Percentiles rank a stretch among this genome's conserved stretches.
phyloP scores from a whole-genome alignment of 2,329 filamentous ascomycete genomes.

The Colletotrichum australisinense region DNA sequence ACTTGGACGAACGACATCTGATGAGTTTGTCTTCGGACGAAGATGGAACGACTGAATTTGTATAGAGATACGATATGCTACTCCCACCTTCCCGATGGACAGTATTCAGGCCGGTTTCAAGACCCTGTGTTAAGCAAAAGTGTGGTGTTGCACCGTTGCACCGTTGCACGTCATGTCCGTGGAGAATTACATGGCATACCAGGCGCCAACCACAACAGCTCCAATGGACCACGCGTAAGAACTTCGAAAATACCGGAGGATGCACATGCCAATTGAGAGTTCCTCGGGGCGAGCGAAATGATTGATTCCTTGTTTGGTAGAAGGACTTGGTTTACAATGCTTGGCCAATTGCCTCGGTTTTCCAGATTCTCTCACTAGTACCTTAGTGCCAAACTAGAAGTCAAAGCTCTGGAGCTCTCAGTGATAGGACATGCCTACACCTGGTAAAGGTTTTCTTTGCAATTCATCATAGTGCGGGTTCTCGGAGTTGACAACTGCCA shows the following conservation, averaged over 20 bases:
- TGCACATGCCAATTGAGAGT: background rate
- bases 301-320: background rate
- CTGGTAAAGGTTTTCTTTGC: background rate
- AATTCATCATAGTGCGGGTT: background rate
- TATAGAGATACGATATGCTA: background rate
- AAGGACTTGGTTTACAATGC: no score
- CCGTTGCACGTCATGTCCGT: background rate
- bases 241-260: background rate
- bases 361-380: background rate
- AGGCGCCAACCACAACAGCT: background rate
- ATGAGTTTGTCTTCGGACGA: background rate
- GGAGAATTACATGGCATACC: background rate
- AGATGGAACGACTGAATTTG: background rate
- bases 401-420: background rate
- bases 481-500: background rate
- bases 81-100: background rate
- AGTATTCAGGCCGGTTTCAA: background rate
- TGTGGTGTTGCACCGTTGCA: background rate
- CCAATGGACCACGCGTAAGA: background rate
- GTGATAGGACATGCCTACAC: background rate
- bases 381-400: background rate
- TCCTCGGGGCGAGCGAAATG: background rate
- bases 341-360: background rate
- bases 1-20: background rate
- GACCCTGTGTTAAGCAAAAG: background rate